phyloP scores from a whole-genome alignment of 805 yeast genomes.

The Komagataella kurtzmanii region DNA sequence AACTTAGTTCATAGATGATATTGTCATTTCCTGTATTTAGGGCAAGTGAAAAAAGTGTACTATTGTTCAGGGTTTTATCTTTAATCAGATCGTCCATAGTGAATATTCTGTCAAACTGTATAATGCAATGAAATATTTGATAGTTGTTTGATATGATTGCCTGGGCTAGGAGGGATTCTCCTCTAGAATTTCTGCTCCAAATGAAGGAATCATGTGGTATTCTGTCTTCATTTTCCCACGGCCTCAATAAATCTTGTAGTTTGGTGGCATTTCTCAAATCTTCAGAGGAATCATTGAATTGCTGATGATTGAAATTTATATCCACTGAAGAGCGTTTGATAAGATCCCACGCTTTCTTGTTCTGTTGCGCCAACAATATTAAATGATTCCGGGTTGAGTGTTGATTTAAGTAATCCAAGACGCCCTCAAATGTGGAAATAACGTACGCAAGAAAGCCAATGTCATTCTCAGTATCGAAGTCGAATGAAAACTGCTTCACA shows the following conservation, averaged over 20 bases:
- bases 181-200: constrained; percentile 30
- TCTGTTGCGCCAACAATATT: constrained; percentile 26
- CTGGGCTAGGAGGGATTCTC: constrained; percentile 60
- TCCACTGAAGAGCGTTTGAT: constrained; percentile 21
- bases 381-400: constrained; percentile 22
- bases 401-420: constrained; percentile 45
- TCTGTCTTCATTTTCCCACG: constrained; percentile 3
- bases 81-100: constrained; percentile 54
- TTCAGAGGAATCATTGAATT: constrained; percentile 8
- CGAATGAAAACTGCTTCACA: constrained; percentile 43
- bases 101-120: constrained; percentile 33
- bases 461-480: constrained; percentile 22
- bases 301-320: constrained; percentile 6
- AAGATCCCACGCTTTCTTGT: constrained; percentile 39
- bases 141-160: constrained; percentile 38
- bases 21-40: constrained; percentile 37
- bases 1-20: constrained; percentile 32
- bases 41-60: constrained; percentile 48
- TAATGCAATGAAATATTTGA: constrained; percentile 28
- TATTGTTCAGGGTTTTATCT: constrained; percentile 42
- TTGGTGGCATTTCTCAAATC: constrained; percentile 6
- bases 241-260: constrained; percentile 6
- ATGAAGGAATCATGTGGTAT: constrained; percentile 13
- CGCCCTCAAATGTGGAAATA: constrained; percentile 75
- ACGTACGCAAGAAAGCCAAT: constrained; percentile 65